phyloP scores from a whole-genome alignment of 2,329 filamentous ascomycete genomes.

The Colletotrichum endophyticum region DNA sequence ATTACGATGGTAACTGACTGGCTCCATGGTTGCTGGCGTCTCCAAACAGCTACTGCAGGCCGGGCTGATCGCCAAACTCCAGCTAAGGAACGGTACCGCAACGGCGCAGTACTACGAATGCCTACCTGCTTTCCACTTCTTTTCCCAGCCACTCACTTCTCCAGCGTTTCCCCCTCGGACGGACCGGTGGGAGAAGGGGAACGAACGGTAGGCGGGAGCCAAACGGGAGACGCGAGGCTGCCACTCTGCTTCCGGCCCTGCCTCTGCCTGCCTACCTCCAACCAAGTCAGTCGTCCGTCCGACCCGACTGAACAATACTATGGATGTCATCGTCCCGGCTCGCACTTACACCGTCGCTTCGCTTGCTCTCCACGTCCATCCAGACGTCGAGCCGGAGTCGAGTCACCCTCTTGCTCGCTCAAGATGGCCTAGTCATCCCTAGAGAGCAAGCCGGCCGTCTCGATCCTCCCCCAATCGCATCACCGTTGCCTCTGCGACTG shows the following conservation, averaged over 20 bases:
- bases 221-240: not conserved
- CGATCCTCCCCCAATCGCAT: not conserved
- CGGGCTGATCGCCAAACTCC: not conserved
- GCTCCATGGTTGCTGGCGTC: not conserved
- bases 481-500: not conserved
- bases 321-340: not conserved
- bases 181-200: not conserved
- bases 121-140: not conserved
- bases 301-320: not conserved
- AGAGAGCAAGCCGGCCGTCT: not conserved
- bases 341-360: slow-evolving; percentile 10
- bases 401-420: not conserved
- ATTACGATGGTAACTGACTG: not conserved
- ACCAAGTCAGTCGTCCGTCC: not conserved
- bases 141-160: not conserved
- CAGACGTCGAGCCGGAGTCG: not conserved
- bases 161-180: not conserved
- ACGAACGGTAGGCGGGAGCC: not conserved
- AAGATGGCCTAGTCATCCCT: not conserved
- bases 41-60: not conserved
- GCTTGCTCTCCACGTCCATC: not conserved
- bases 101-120: not conserved
- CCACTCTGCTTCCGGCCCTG: not conserved
- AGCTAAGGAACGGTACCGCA: not conserved
- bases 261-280: not conserved